Evolutionary conservation across 2,329 filamentous ascomycete genomes (phyloP), one percentile per base, ranked within the genome.

Genomic region (Hypoxylon sp.): DNA sequence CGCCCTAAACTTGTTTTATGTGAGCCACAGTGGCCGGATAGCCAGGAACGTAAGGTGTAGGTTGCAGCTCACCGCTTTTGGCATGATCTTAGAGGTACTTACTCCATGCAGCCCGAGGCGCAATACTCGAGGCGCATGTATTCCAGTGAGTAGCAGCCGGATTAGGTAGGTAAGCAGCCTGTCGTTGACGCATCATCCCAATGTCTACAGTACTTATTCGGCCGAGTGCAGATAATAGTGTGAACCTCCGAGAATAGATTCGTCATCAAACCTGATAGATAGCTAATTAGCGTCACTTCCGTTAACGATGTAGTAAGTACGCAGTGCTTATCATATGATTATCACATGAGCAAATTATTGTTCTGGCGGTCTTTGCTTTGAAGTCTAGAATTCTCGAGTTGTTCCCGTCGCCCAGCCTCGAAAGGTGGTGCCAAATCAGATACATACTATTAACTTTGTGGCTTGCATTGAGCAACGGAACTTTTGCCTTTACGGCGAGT

Each of bases 221-320:
- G 63, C 67, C 67, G 60, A 58, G 45, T 63, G 63, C 66, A 69
- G 52, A 19, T 60, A 23, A 36, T 30, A 23, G 48, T 41, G 51
- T 34, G 25, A 55, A 19, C 32, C 34, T 56, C 48, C 28, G 36
- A 58, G 32, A 45, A 28, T 28, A 17, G 32, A 36, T 41, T 61
- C 36, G 30, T 61, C 58, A 60, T 46, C 49, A 34, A 60, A 55
- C 30, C 32, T 46, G 46, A 51, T 45, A 45, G 28, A 25, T 3
- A 19, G 19, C 41, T 32, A 14, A 45, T 53, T 32, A 49, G 30
- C 45, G 41, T 13, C 25, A 14, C 45, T 49, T 10, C 14, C 11
- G 23, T 38, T 25, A 10, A 38, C 11, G 19, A 49, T 28, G 13
- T 5, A 17, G 43, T 38, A 58, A 48, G 48, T 25, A 55, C 25